These are phyloP conservation scores for Oemleria cerasiformis DNA, from an alignment of 306 rosid genomes.

Conservation along the genomic window DNA sequence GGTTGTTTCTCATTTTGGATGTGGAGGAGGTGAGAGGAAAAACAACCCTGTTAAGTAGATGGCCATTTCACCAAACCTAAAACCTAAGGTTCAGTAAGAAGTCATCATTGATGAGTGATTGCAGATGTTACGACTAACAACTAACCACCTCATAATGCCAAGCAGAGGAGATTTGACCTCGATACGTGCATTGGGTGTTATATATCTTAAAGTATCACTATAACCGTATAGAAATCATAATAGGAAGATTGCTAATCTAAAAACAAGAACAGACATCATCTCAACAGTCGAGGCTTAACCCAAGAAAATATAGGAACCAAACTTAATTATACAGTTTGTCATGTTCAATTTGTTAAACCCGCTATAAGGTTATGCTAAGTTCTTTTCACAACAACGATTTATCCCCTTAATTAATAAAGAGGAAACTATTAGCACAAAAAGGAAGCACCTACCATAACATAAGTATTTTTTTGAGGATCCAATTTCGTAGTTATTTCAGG, in stretches of 20 bases:
- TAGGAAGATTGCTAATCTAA: not conserved
- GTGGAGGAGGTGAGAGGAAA: not conserved
- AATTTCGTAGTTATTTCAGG: constrained; percentile 68
- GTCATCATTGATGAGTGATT: not conserved
- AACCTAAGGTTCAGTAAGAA: not conserved
- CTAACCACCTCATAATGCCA: not conserved
- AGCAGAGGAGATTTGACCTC: not conserved
- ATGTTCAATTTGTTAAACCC: not conserved
- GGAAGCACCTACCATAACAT: constrained; percentile 61
- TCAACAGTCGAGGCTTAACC: not conserved
- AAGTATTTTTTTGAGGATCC: constrained; percentile 74
- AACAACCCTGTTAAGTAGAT: not conserved
- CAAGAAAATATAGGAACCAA: not conserved
- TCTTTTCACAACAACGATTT: not conserved
- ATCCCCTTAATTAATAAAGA: not conserved
- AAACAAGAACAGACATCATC: not conserved
- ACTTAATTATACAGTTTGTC: not conserved
- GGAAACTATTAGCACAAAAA: not conserved
- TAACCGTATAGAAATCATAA: not conserved
- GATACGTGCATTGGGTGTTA: not conserved
- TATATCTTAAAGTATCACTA: not conserved
- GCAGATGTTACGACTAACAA: not conserved
- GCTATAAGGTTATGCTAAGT: not conserved
- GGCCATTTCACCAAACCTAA: not conserved
- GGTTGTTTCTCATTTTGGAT: not conserved